Percentiles rank a stretch among this genome's conserved stretches.
Conservation (phyloP, 352 stramenopile genomes). For the Phytopythium litorale region DNA sequence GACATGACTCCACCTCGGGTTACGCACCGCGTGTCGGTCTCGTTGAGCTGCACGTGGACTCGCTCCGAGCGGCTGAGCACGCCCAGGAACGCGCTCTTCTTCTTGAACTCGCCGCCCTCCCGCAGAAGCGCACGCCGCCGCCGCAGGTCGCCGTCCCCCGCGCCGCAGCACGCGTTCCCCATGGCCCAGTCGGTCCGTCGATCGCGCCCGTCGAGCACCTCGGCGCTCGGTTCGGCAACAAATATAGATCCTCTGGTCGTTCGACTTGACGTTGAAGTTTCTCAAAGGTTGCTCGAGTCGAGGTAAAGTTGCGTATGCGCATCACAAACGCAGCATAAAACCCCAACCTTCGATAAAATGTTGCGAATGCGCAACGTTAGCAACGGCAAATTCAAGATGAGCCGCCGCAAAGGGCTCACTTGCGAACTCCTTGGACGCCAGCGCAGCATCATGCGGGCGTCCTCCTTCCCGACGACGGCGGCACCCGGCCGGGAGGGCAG, state of each 20-base stretch:
- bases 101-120: slow-evolving; percentile 67
- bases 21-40: slow-evolving; percentile 35
- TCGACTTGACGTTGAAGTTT: background rate
- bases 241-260: background rate
- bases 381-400: background rate
- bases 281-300: background rate
- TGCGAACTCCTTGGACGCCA: background rate
- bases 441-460: background rate
- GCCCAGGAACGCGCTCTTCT: slow-evolving; percentile 61
- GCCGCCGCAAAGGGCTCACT: background rate
- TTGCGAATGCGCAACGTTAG: background rate
- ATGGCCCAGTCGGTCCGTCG: slow-evolving; percentile 16
- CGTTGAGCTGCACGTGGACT: slow-evolving; percentile 60
- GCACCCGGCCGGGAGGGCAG: too few species aligned
- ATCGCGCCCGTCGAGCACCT: background rate
- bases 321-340: background rate
- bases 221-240: background rate
- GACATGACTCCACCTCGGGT: too few species aligned
- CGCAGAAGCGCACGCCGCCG: slow-evolving; percentile 58
- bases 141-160: slow-evolving; percentile 51
- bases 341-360: background rate
- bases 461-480: background rate
- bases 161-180: slow-evolving; percentile 67
- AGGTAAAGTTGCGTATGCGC: background rate
- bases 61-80: slow-evolving; percentile 52